Percentiles rank a stretch among this genome's conserved stretches.
phyloP scores from a whole-genome alignment of 768 basidiomycete species.

The Infundibulicybe gibba region DNA sequence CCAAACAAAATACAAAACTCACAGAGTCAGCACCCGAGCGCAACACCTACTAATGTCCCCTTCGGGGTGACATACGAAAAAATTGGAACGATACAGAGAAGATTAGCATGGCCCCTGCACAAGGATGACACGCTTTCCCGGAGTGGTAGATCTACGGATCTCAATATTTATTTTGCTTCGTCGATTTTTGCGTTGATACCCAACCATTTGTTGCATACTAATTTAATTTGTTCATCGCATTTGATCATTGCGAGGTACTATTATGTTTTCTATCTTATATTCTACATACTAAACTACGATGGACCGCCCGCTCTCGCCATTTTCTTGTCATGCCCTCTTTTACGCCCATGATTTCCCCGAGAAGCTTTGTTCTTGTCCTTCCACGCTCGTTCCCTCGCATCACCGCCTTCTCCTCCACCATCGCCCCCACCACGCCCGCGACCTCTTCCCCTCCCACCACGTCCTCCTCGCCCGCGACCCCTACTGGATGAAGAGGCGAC shows the following conservation, averaged over 20 bases:
- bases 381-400: conserved; percentile 57
- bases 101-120: conserved; percentile 99
- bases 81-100: conserved; percentile 99
- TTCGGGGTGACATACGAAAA: conserved; percentile 96
- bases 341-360: conserved; percentile 68
- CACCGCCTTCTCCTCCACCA: conserved; percentile 32
- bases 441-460: conserved; percentile 31
- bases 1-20: too few species aligned
- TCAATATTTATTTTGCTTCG: conserved; percentile 36
- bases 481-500: not conserved
- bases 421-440: conserved; percentile 30
- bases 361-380: conserved; percentile 80
- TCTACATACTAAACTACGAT: conserved; percentile 4
- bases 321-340: conserved; percentile 87
- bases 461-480: conserved; percentile 22
- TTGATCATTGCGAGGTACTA: too few species aligned
- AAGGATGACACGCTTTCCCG: conserved; percentile 99
- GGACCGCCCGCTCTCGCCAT: conserved; percentile 58
- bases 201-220: too few species aligned
- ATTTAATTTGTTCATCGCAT: too few species aligned
- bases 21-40: too few species aligned
- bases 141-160: conserved; percentile 70
- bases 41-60: conserved; percentile 45
- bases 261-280: too few species aligned
- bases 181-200: too few species aligned